Base-by-base conservation (phyloP, 805 yeast species). In the Saturnispora mendoncae region DNA sequence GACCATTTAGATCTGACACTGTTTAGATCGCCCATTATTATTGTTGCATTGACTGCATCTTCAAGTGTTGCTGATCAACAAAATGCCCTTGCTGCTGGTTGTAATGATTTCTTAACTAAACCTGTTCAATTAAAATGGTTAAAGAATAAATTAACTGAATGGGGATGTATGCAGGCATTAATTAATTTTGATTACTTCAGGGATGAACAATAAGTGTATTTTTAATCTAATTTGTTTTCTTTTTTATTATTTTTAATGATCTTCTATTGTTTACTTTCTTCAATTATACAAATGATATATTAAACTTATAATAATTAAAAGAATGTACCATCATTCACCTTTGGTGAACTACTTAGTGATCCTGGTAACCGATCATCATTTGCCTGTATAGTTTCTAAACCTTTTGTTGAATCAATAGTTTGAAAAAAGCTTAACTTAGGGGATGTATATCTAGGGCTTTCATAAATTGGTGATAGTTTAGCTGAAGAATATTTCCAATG, bases 91-190 rank as follows among this genome's bases (percentile, higher is more conserved):
- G 83, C 94, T 23, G 96, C 97, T 3, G 99, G 99, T 36, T 92
- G 99, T 63, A 92, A 92, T 55, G 99, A 92, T 61, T 92, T 82
- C 64, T 64, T 92, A 51, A 92, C 97, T 8, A 92, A 92, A 51
- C 99, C 99, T 0, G 97, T 92, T 7, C 90, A 87, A 52, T 67
- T 90, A 51, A 84, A 78, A 37, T 92, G 99, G 99, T 67, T 92
- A 36, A 84, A 87, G 53, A 85, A 84, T 55, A 92, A 92, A 62
- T 84, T 92, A 39, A 82, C 87, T 0, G 97, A 90, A 61, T 92
- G 97, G 97, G 97, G 98, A 0, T 90, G 97, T 61, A 90, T 90
- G 97, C 98, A 90, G 63, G 97, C 97, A 1, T 65, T 90, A 38
- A 88, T 90, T 58, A 94, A 90, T 61, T 90, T 83, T 60, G 96